Evolutionary conservation across 2,329 filamentous ascomycete genomes (phyloP), one percentile per base, ranked within the genome.

Genomic region (Dactylellina drechsleri): DNA sequence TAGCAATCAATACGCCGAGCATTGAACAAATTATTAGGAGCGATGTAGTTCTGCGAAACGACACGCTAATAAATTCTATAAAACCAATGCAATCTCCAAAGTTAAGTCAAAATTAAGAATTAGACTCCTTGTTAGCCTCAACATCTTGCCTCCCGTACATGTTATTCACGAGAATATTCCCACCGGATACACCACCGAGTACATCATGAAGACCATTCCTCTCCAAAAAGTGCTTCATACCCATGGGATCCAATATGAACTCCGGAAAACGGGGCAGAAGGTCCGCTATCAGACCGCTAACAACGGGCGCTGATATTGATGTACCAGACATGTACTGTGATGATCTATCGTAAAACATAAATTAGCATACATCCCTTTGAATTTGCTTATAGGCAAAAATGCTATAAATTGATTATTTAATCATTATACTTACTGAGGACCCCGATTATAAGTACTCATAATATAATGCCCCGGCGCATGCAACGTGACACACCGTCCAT

Each of bases 381-480:
- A 10, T 2, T 3, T 36, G 1, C 43, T 47, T 1, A 15, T 15
- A 47, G 13, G 6, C 13, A 16, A 47, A 18, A n/a, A n/a, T 5
- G 13, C 4, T 16, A n/a, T 47, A 16, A 10, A 47, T 2, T 5
- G 13, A 47, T 13, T 45, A n/a, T n/a, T n/a, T n/a, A n/a, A n/a
- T n/a, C n/a, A n/a, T 15, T 5, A n/a, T 12, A 52, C 47, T 52
- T 52, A 52, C 28, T 57, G 20, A 15, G 50, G 28, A 16, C 83
- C 85, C 40, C 80, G 81, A 68, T 83, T 84, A 83, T 84, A 87
- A 4, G 86, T 80, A 43, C 83, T 85, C 13, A 86, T 81, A 66
- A 88, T 83, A 76, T 84, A 78, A 77, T 85, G 82, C 18, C 87
- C 87, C 0, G 87, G 87, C 15, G 85, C 87, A 79, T 85, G 88